phyloP scores from a whole-genome alignment of 2,329 filamentous ascomycete genomes.

The Beauveria rudraprayagi region DNA sequence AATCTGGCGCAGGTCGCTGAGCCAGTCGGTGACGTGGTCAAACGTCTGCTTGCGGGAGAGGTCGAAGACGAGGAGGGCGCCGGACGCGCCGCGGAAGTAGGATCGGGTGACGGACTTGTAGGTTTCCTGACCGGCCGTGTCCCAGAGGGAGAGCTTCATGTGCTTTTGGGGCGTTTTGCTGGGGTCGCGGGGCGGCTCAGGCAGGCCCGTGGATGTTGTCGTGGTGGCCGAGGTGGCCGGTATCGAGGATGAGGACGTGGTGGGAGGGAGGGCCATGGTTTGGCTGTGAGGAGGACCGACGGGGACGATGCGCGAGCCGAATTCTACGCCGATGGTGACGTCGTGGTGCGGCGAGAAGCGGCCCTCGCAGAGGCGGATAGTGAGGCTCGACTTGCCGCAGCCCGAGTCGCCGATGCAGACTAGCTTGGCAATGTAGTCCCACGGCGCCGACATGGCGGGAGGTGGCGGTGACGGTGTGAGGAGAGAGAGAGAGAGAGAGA shows the following conservation, averaged over 20 bases:
- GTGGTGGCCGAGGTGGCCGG: slow-evolving; percentile 9
- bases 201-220: slow-evolving; percentile 32
- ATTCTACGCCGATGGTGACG: slow-evolving; percentile 95
- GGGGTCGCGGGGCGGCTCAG: slow-evolving; percentile 41
- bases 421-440: slow-evolving; percentile 99
- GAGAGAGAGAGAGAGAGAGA: too few species aligned
- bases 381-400: slow-evolving; percentile 90
- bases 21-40: slow-evolving; percentile 81
- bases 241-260: slow-evolving; percentile 13
- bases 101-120: slow-evolving; percentile 94
- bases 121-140: slow-evolving; percentile 93
- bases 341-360: slow-evolving; percentile 92
- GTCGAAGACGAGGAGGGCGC: slow-evolving; percentile 83
- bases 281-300: slow-evolving; percentile 71
- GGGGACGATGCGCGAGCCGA: slow-evolving; percentile 85
- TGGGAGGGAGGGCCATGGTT: slow-evolving; percentile 24
- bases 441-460: slow-evolving; percentile 57
- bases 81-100: slow-evolving; percentile 75
- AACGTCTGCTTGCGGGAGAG: slow-evolving; percentile 83
- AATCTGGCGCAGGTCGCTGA: slow-evolving; percentile 87
- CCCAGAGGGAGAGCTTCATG: slow-evolving; percentile 94
- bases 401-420: slow-evolving; percentile 96
- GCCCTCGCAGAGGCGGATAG: slow-evolving; percentile 91
- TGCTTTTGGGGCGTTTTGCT: slow-evolving; percentile 50
- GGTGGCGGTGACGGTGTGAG: background rate